Conservation (phyloP, 2,329 filamentous ascomycete genomes). For the Fusarium ambrosium region DNA sequence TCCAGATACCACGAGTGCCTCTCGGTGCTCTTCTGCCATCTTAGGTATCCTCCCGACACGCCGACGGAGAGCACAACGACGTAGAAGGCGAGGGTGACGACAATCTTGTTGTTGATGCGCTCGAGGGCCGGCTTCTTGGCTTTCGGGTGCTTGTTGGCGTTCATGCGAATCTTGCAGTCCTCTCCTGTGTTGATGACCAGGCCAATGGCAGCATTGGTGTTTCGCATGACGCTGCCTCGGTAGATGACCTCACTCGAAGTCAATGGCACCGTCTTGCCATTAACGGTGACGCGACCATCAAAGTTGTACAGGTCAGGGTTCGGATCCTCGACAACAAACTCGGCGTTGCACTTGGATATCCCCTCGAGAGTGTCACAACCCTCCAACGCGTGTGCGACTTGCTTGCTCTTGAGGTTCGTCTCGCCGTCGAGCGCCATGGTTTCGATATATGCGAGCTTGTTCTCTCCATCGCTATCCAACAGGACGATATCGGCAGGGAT, state of each 20-base stretch:
- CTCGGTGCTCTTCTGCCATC: slow-evolving; percentile 80
- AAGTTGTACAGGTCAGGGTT: slow-evolving; percentile 84
- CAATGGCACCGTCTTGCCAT: slow-evolving; percentile 73
- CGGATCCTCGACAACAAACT: slow-evolving; percentile 81
- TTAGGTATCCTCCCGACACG: slow-evolving; percentile 84
- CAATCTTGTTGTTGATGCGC: slow-evolving; percentile 81
- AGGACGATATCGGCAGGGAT: slow-evolving; percentile 88
- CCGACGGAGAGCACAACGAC: slow-evolving; percentile 84
- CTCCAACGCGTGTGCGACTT: slow-evolving; percentile 72
- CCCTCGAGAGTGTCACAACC: slow-evolving; percentile 67
- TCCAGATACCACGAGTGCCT: slow-evolving; percentile 81
- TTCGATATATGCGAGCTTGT: slow-evolving; percentile 85
- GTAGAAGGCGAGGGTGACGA: slow-evolving; percentile 83
- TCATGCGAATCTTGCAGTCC: slow-evolving; percentile 94
- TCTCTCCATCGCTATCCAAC: slow-evolving; percentile 81
- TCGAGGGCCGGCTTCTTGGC: slow-evolving; percentile 88
- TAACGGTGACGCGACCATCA: slow-evolving; percentile 74
- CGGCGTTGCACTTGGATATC: slow-evolving; percentile 68
- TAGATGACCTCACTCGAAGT: slow-evolving; percentile 88
- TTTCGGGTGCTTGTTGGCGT: slow-evolving; percentile 87
- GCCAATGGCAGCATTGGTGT: slow-evolving; percentile 80
- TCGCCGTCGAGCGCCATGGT: slow-evolving; percentile 89
- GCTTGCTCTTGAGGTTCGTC: slow-evolving; percentile 85
- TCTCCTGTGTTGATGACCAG: slow-evolving; percentile 91
- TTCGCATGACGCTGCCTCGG: slow-evolving; percentile 86